A percentile compares a stretch with the other conserved stretches of the same genome.
Conservation (phyloP, 495 filamentous ascomycete species). For the Symbiotaphrina buchneri region DNA sequence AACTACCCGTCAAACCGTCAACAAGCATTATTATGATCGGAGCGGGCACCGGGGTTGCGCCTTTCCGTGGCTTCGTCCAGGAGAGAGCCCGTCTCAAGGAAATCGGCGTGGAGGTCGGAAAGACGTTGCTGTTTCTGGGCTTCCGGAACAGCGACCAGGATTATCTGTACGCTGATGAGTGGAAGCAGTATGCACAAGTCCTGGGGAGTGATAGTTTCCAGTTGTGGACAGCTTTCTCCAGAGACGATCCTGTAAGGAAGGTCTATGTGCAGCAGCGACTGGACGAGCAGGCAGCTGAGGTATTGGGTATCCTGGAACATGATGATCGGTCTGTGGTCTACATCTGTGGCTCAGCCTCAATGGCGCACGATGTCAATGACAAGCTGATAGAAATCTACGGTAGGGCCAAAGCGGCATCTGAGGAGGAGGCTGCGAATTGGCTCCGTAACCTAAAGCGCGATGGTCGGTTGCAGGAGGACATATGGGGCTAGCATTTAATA, state of each 20-base stretch:
- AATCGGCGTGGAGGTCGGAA: not conserved
- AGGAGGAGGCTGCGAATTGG: too few relatives aligned
- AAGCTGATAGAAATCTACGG: too few relatives aligned
- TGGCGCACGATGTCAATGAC: not conserved
- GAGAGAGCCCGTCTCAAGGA: not conserved
- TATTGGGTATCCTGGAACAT: not conserved
- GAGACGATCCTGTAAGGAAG: not conserved
- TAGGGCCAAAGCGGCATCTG: too few relatives aligned
- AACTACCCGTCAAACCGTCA: not conserved
- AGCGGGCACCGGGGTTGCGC: not conserved
- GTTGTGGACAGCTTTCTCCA: constrained; percentile 1
- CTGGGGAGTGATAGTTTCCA: constrained; percentile 1
- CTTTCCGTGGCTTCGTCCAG: not conserved
- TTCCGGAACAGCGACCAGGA: not conserved
- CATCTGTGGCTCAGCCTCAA: not conserved
- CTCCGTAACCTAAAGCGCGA: too few relatives aligned
- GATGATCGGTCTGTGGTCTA: not conserved
- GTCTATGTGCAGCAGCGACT: not conserved
- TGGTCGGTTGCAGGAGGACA: too few relatives aligned
- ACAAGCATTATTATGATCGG: not conserved
- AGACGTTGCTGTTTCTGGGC: not conserved
- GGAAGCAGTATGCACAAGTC: constrained; percentile 1
- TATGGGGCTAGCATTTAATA: too few relatives aligned
- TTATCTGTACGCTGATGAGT: not conserved
- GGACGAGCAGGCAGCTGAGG: not conserved